phyloP scores from a whole-genome alignment of 2,329 filamentous ascomycete genomes.

The Penicillium sp. region DNA sequence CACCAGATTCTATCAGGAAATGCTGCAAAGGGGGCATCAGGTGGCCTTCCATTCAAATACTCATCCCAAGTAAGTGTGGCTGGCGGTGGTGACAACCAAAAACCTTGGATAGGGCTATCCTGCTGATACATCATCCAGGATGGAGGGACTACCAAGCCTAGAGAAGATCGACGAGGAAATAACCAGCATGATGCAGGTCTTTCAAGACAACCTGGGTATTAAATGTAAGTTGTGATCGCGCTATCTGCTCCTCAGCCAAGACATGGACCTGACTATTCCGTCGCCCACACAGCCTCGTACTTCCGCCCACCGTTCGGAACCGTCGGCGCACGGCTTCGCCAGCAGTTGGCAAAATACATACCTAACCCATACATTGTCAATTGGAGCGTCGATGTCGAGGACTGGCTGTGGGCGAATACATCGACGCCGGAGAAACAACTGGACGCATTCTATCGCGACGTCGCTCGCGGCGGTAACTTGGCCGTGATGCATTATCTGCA shows the following conservation, averaged over 20 bases:
- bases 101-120: background rate
- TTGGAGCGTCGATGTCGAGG: conserved; percentile 69
- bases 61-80: conserved; percentile 55
- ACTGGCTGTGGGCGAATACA: conserved; percentile 65
- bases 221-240: conserved; percentile 28
- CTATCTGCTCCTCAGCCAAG: background rate
- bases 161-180: conserved; percentile 41
- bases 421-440: conserved; percentile 64
- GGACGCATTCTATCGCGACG: conserved; percentile 62
- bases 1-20: conserved; percentile 61
- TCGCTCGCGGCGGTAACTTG: conserved; percentile 60
- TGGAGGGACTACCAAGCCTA: conserved; percentile 35
- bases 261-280: background rate
- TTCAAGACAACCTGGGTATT: conserved; percentile 33
- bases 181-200: conserved; percentile 30
- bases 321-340: conserved; percentile 64
- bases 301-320: conserved; percentile 69
- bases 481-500: conserved; percentile 70
- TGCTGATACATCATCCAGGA: conserved; percentile 21
- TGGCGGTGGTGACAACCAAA: background rate
- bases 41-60: conserved; percentile 67
- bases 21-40: conserved; percentile 62
- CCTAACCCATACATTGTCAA: conserved; percentile 59
- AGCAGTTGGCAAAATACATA: conserved; percentile 56
- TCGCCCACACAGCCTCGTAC: conserved; percentile 54